Percentiles rank a stretch among this genome's conserved stretches.
Conservation (phyloP, 306 rosid species). For the Nissolia schottii region DNA sequence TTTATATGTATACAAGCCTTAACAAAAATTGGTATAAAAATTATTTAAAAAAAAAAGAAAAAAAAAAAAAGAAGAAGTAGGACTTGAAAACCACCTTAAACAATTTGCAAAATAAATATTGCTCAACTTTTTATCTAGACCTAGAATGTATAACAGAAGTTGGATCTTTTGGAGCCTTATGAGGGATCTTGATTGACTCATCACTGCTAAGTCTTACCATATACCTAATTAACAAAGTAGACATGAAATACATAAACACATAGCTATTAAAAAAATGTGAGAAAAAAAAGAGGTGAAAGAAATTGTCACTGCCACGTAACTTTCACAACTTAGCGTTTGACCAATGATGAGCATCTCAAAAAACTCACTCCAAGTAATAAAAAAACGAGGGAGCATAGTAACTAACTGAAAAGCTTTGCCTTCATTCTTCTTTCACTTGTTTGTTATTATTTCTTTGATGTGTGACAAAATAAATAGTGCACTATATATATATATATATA, state of each 20-base stretch:
- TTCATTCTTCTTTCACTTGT: slow-evolving; percentile 2
- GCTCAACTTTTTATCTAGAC: no score
- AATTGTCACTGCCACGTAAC: slow-evolving; percentile 19
- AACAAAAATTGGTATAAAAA: neutral
- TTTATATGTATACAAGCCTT: no score
- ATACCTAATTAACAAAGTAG: no score
- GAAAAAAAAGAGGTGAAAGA: no score
- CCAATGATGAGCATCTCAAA: slow-evolving; percentile 19
- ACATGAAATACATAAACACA: no score
- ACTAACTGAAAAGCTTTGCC: slow-evolving; percentile 25
- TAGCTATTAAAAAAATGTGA: no score
- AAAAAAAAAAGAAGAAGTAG: neutral
- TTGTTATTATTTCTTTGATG: neutral
- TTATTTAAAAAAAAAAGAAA: neutral
- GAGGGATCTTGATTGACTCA: no score
- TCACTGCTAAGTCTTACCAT: no score
- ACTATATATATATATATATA: slow-evolving; percentile 18
- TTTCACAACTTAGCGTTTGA: slow-evolving; percentile 46
- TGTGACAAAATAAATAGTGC: neutral
- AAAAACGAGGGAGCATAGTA: slow-evolving; percentile 35
- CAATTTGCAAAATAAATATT: neutral
- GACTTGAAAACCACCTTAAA: neutral
- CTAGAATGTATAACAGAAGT: no score
- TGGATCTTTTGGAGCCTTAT: no score
- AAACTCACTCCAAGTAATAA: slow-evolving; percentile 22